Evolutionary conservation across 2,329 filamentous ascomycete species (phyloP).

Genomic region (Neurospora sp.): DNA sequence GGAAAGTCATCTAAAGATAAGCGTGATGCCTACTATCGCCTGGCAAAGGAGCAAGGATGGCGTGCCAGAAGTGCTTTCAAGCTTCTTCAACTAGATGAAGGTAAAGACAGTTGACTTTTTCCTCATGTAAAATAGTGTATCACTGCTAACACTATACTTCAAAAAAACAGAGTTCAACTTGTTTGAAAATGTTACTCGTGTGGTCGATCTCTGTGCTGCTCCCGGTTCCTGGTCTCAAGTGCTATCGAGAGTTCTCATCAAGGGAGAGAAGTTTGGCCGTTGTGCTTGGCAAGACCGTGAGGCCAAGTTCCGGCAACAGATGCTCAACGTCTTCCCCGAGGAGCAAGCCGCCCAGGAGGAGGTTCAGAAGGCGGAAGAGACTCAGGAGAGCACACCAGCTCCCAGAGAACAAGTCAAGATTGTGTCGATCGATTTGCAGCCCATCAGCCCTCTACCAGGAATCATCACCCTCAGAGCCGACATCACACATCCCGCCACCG

Average conservation of each 20-base stretch:
- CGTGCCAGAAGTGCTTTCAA: constrained; percentile 94
- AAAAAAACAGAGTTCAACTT: constrained; percentile 70
- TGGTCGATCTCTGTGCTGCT: constrained; percentile 92
- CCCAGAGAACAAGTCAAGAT: constrained; percentile 73
- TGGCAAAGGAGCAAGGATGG: constrained; percentile 99
- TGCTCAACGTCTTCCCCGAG: constrained; percentile 41
- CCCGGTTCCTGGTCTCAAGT: constrained; percentile 98
- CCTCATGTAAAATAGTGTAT: neutral
- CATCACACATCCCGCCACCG: constrained; percentile 93
- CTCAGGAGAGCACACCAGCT: constrained; percentile 16
- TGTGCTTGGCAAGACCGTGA: constrained; percentile 81
- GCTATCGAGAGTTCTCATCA: constrained; percentile 83
- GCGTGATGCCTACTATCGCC: constrained; percentile 91
- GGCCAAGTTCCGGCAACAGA: constrained; percentile 50
- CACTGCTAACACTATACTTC: constrained; percentile 3
- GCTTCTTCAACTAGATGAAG: constrained; percentile 84
- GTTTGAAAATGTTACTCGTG: constrained; percentile 79
- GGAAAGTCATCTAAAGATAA: constrained; percentile 99
- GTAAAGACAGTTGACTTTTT: constrained; percentile 24
- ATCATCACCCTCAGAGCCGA: constrained; percentile 89
- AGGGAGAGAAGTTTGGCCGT: constrained; percentile 81
- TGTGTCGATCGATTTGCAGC: constrained; percentile 89
- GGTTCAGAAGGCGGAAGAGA: constrained; percentile 7
- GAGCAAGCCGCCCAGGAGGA: constrained; percentile 15
- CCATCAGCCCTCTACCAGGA: constrained; percentile 86